phyloP scores from a whole-genome alignment of 352 stramenopile genomes.

The Thraustotheca clavata region DNA sequence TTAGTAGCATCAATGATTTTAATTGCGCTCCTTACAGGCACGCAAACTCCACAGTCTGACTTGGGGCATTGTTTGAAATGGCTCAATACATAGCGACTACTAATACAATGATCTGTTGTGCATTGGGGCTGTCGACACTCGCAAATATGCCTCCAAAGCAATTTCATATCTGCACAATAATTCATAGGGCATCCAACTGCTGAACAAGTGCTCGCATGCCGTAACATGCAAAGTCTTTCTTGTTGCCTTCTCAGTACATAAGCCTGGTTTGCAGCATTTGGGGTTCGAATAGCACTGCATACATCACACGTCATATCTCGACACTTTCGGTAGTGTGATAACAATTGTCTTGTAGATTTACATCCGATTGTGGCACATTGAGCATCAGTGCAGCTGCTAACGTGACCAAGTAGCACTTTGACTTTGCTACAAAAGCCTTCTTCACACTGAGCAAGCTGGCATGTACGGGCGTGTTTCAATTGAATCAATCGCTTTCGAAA shows the following conservation, averaged over 20 bases:
- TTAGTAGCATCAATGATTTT: slow-evolving; percentile 82
- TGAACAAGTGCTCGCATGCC: slow-evolving; percentile 73
- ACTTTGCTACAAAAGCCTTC: slow-evolving; percentile 80
- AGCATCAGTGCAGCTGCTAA: slow-evolving; percentile 74
- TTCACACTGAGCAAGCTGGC: slow-evolving; percentile 52
- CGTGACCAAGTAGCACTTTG: slow-evolving; percentile 69
- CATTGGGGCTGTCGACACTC: slow-evolving; percentile 84
- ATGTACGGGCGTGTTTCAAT: slow-evolving; percentile 80
- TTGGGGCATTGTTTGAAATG: slow-evolving; percentile 90
- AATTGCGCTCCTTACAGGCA: slow-evolving; percentile 77
- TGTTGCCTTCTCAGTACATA: slow-evolving; percentile 79
- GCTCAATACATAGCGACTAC: slow-evolving; percentile 78
- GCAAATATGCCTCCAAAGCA: slow-evolving; percentile 88
- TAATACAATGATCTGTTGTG: slow-evolving; percentile 82
- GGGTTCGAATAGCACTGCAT: slow-evolving; percentile 79
- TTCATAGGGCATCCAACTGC: slow-evolving; percentile 57
- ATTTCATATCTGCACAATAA: slow-evolving; percentile 83
- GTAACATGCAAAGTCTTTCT: slow-evolving; percentile 80
- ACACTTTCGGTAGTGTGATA: slow-evolving; percentile 84
- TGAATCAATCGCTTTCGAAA: slow-evolving; percentile 78
- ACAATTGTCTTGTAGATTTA: slow-evolving; percentile 77
- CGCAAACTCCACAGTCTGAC: slow-evolving; percentile 86
- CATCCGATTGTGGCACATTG: slow-evolving; percentile 82
- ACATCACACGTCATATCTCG: slow-evolving; percentile 82
- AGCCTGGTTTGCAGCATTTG: slow-evolving; percentile 81